Conservation (phyloP, 345 rosid species). For the Alliaria petiolata region DNA sequence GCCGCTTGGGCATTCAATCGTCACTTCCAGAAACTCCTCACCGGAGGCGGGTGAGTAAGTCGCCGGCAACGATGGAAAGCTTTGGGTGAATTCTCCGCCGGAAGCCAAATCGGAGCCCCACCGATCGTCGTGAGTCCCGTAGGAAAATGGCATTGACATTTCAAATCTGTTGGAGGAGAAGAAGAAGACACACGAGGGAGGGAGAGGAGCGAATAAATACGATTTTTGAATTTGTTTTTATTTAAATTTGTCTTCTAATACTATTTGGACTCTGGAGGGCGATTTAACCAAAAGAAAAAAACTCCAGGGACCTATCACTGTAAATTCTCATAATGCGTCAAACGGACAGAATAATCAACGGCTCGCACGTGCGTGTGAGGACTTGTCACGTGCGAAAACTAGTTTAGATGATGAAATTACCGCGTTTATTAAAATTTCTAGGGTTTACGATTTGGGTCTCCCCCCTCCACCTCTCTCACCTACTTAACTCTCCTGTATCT, state of each 20-base stretch:
- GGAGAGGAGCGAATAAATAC: slow-evolving; percentile 15
- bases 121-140: slow-evolving; percentile 49
- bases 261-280: background rate
- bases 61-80: slow-evolving; percentile 44
- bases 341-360: background rate
- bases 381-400: background rate
- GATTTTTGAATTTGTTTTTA: background rate
- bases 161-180: background rate
- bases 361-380: background rate
- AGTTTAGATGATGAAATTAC: background rate
- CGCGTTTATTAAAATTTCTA: slow-evolving; percentile 11
- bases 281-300: background rate
- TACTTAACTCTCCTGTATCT: background rate
- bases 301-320: background rate
- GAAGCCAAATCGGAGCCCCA: slow-evolving; percentile 68
- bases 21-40: slow-evolving; percentile 74
- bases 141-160: slow-evolving; percentile 27
- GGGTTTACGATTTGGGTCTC: slow-evolving; percentile 19
- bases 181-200: background rate
- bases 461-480: background rate
- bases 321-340: background rate
- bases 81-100: slow-evolving; percentile 23
- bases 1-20: slow-evolving; percentile 67
- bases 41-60: slow-evolving; percentile 32
- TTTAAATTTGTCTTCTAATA: no score